Conservation (phyloP, 441 rosid species). For the Adansonia grandidieri region DNA sequence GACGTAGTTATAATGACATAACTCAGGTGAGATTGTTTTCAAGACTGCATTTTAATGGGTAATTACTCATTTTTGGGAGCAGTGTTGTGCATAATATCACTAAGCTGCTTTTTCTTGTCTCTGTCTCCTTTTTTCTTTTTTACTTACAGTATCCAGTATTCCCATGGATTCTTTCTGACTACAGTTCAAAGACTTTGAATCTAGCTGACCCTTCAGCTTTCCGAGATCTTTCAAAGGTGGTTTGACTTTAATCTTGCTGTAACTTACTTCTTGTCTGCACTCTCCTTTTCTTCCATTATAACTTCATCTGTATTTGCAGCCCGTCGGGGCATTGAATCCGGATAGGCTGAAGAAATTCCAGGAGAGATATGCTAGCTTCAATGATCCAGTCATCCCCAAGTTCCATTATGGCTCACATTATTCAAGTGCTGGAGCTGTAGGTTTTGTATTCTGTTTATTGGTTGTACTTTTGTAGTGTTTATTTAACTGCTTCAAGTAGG, state of each 20-base stretch:
- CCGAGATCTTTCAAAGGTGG: slow-evolving; percentile 97
- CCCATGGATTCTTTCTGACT: slow-evolving; percentile 97
- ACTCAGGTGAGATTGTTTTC: slow-evolving; percentile 72
- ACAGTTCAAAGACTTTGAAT: slow-evolving; percentile 76
- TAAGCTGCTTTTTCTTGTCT: slow-evolving; percentile 19
- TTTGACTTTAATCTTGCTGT: slow-evolving; percentile 40
- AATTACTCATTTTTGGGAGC: not conserved
- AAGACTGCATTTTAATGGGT: not conserved
- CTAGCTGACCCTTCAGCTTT: slow-evolving; percentile 84
- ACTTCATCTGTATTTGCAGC: slow-evolving; percentile 60
- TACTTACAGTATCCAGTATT: slow-evolving; percentile 96
- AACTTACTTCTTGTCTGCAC: slow-evolving; percentile 22
- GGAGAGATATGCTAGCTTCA: slow-evolving; percentile 97
- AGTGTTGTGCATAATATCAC: slow-evolving; percentile 22
- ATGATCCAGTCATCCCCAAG: slow-evolving; percentile 98
- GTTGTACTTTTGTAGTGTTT: not conserved
- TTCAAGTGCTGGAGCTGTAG: slow-evolving; percentile 96
- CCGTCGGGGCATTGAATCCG: slow-evolving; percentile 92
- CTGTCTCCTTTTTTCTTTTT: slow-evolving; percentile 1
- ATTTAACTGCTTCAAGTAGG: slow-evolving; percentile 24
- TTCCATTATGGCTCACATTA: slow-evolving; percentile 99
- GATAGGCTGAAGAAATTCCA: slow-evolving; percentile 85
- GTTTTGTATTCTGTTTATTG: slow-evolving; percentile 34
- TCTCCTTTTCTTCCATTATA: slow-evolving; percentile 34
- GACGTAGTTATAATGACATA: slow-evolving; percentile 98